Evolutionary conservation across 2,329 filamentous ascomycete species (phyloP).

Genomic region (Arthrobotrys megalospora): DNA sequence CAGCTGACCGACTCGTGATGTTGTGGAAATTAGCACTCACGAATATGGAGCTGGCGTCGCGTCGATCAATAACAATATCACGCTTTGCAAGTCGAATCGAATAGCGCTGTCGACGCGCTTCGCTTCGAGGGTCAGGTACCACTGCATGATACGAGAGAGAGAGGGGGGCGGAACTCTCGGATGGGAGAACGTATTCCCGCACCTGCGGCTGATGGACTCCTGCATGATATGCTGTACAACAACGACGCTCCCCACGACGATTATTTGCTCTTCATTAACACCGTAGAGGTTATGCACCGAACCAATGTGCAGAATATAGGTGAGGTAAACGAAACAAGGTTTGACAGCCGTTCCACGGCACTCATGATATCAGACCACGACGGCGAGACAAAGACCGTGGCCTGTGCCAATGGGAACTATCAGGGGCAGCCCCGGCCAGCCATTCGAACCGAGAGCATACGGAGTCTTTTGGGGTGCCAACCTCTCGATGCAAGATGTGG

Average conservation of each 20-base stretch:
- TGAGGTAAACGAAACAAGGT: constrained; percentile 54
- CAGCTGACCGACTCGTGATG: constrained; percentile 9
- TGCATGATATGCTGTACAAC: constrained; percentile 54
- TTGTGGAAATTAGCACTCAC: constrained; percentile 50
- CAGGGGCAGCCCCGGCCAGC: constrained; percentile 16
- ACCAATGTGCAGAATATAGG: constrained; percentile 12
- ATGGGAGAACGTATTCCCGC: constrained; percentile 30
- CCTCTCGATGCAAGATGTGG: constrained; percentile 22
- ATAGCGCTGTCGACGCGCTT: constrained; percentile 29
- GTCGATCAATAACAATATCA: constrained; percentile 49
- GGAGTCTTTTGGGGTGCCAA: constrained; percentile 32
- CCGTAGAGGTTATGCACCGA: constrained; percentile 20
- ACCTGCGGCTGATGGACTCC: constrained; percentile 45
- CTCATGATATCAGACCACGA: constrained; percentile 55
- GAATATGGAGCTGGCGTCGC: constrained; percentile 30
- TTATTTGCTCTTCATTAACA: constrained; percentile 6
- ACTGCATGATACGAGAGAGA: constrained; percentile 15
- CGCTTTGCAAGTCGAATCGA: constrained; percentile 13
- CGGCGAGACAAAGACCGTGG: constrained; percentile 15
- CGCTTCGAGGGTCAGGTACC: constrained; percentile 28
- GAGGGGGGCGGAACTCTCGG: constrained; percentile 23
- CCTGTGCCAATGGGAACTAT: constrained; percentile 24
- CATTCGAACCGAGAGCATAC: constrained; percentile 36
- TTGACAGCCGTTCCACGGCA: constrained; percentile 58
- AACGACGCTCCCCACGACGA: constrained; percentile 8